A percentile compares a stretch with the other conserved stretches of the same genome.
Conservation (phyloP, 1,284 basidiomycete species). For the Cutaneotrichosporon curvatum region DNA sequence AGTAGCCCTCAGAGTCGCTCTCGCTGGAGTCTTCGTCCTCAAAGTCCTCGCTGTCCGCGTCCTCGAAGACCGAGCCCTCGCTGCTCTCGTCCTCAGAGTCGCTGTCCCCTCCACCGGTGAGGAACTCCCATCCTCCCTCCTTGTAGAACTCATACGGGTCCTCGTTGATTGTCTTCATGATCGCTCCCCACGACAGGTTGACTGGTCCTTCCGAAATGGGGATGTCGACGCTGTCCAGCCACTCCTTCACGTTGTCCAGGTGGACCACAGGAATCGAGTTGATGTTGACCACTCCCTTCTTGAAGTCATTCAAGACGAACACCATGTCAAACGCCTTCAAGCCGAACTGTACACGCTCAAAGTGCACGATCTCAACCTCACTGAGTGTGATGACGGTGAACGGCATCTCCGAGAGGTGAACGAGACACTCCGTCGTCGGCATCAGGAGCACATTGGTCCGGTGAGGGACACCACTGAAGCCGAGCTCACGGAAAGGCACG, state of each 20-base stretch:
- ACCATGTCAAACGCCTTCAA: constrained; percentile 97
- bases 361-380: constrained; percentile 92
- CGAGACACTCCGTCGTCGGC: constrained; percentile 93
- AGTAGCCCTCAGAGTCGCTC: constrained; percentile 46
- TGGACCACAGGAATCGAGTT: constrained; percentile 88
- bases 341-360: constrained; percentile 95
- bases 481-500: constrained; percentile 93
- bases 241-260: constrained; percentile 93
- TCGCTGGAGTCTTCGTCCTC: constrained; percentile 41
- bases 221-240: constrained; percentile 97
- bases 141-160: constrained; percentile 94
- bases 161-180: constrained; percentile 96
- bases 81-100: constrained; percentile 63
- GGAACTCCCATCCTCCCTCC: constrained; percentile 90
- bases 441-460: constrained; percentile 89
- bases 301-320: constrained; percentile 94
- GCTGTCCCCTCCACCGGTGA: constrained; percentile 61
- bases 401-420: constrained; percentile 90
- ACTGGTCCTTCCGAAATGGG: constrained; percentile 93
- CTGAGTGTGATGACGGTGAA: constrained; percentile 91
- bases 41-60: constrained; percentile 42
- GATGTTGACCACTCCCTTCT: constrained; percentile 82
- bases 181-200: constrained; percentile 95
- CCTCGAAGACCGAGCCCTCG: constrained; percentile 69
- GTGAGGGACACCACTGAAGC: constrained; percentile 95